These are phyloP conservation scores for Lablab purpureus DNA, from an alignment of 306 rosid genomes.

Conservation along the genomic window DNA sequence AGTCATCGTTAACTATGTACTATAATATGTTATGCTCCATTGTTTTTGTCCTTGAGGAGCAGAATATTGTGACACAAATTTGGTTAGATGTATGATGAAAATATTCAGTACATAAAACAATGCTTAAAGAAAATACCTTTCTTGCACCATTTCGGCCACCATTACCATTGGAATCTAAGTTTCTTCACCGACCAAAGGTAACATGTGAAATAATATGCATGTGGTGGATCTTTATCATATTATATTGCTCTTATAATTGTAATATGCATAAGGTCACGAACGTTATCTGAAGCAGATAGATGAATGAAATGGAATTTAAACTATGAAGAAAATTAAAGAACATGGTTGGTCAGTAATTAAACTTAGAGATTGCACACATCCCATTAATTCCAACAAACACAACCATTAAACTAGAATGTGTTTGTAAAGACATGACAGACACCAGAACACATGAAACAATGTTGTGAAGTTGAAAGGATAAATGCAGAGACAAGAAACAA, in stretches of 20 bases:
- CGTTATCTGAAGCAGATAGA: neutral
- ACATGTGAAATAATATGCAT: neutral
- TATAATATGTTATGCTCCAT: neutral
- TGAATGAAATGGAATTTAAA: conserved; percentile 7
- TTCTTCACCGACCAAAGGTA: neutral
- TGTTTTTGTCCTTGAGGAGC: conserved; percentile 21
- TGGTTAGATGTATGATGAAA: neutral
- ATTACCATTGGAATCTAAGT: neutral
- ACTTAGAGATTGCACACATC: conserved; percentile 1
- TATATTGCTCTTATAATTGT: neutral
- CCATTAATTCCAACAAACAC: neutral
- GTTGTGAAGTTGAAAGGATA: neutral
- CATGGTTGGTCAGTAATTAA: neutral
- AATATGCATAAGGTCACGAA: neutral
- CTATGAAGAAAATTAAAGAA: neutral
- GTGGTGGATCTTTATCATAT: too few species aligned
- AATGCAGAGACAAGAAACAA: conserved; percentile 48
- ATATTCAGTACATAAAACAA: conserved; percentile 38
- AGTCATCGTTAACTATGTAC: neutral
- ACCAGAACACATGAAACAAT: conserved; percentile 22
- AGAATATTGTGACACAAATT: too few species aligned
- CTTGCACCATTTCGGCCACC: neutral
- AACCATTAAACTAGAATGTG: neutral
- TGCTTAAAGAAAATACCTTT: conserved; percentile 2
- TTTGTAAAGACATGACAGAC: conserved; percentile 27